These are phyloP conservation scores for Ceratobasidium sp. DNA, from an alignment of 1,284 basidiomycete species.

Conservation along the genomic window DNA sequence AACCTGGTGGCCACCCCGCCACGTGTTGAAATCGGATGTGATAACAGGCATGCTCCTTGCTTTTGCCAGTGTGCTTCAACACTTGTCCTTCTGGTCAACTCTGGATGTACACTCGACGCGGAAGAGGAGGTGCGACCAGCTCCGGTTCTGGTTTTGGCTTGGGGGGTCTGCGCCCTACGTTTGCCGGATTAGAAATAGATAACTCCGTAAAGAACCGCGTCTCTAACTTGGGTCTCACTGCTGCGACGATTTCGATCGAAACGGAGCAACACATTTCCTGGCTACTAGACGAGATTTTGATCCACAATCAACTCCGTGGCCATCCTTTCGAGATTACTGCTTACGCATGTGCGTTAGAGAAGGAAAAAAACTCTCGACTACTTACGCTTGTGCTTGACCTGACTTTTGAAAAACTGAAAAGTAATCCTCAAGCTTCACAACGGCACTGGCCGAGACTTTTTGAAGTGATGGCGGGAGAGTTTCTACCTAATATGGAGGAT, in stretches of 20 bases:
- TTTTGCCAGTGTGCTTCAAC: too few species aligned
- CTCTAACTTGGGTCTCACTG: conserved; percentile 2
- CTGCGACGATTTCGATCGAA: neutral
- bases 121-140: neutral
- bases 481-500: neutral
- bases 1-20: too few species aligned
- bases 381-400: conserved; percentile 2
- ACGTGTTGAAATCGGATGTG: too few species aligned
- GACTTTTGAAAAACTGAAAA: neutral
- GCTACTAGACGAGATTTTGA: conserved; percentile 6
- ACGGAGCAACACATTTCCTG: neutral
- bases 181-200: neutral
- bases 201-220: neutral
- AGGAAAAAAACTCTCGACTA: conserved; percentile 6
- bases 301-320: neutral
- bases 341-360: conserved; percentile 12
- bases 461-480: neutral
- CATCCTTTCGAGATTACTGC: conserved; percentile 1
- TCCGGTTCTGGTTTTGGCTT: neutral
- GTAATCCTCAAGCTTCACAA: neutral
- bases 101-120: neutral
- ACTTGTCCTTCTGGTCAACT: too few species aligned
- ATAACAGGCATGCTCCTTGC: too few species aligned
- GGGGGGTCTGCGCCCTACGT: neutral
- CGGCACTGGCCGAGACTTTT: neutral